phyloP scores from a whole-genome alignment of 257 asterid species.

The Solanum commersonii region DNA sequence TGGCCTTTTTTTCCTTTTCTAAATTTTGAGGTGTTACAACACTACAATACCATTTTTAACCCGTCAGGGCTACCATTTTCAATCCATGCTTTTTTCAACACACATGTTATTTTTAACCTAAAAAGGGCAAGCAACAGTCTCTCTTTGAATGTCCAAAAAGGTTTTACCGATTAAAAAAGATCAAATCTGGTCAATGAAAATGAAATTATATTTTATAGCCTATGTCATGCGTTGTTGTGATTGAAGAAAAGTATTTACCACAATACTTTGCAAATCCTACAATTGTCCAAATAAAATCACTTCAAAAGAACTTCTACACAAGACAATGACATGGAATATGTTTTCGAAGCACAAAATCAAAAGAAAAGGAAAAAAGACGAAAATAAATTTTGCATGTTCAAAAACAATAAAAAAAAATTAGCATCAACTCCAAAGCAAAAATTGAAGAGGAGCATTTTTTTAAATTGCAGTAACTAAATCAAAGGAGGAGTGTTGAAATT shows the following conservation, averaged over 20 bases:
- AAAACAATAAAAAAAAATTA: not conserved
- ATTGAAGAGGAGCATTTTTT: not conserved
- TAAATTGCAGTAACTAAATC: not conserved
- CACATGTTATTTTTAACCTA: not conserved
- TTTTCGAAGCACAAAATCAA: not conserved
- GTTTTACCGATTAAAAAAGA: not conserved
- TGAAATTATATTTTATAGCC: not conserved
- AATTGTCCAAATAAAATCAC: not conserved
- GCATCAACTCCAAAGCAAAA: not conserved
- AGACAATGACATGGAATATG: not conserved
- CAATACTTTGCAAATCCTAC: not conserved
- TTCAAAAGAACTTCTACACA: not conserved
- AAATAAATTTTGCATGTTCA: not conserved
- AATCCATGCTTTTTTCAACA: not conserved
- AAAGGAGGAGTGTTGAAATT: not conserved
- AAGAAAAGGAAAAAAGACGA: not conserved
- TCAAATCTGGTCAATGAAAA: not conserved
- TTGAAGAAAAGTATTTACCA: not conserved
- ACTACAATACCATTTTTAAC: not conserved
- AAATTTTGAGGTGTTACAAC: too few relatives aligned
- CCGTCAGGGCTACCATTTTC: not conserved
- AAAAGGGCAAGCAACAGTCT: not conserved
- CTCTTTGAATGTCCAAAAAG: not conserved
- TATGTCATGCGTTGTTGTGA: not conserved
- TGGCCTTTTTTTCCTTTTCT: too few relatives aligned